Percentiles rank a stretch among this genome's conserved stretches.
Evolutionary conservation across 805 yeast species (phyloP).

Genomic region (Starmera amethionina): DNA sequence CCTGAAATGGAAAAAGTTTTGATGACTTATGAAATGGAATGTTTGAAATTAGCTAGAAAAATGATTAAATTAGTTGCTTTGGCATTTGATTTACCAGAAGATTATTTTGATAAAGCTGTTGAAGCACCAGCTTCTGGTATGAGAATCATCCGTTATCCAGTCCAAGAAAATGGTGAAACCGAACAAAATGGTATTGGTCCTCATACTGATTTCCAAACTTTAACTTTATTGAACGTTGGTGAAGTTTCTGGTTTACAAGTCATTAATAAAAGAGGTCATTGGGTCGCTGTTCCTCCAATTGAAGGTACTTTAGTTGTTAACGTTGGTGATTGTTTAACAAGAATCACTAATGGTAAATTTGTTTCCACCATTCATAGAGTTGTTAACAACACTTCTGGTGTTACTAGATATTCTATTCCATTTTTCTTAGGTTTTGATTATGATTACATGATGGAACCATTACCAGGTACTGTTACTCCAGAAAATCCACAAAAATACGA

Average conservation of each 20-base stretch:
- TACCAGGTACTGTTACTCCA: slow-evolving; percentile 11
- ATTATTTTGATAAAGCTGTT: slow-evolving; percentile 16
- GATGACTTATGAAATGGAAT: slow-evolving; percentile 13
- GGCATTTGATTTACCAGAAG: slow-evolving; percentile 20
- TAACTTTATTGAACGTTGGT: slow-evolving; percentile 27
- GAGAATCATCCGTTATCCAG: slow-evolving; percentile 26
- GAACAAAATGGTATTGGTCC: slow-evolving; percentile 28
- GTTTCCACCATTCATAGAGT: slow-evolving; percentile 32
- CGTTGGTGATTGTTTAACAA: slow-evolving; percentile 27
- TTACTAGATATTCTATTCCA: slow-evolving; percentile 16
- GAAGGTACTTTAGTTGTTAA: slow-evolving; percentile 26
- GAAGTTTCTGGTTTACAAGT: slow-evolving; percentile 29
- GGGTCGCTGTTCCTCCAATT: slow-evolving; percentile 25
- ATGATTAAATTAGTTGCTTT: slow-evolving; percentile 20
- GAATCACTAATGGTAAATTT: slow-evolving; percentile 28
- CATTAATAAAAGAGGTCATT: slow-evolving; percentile 20
- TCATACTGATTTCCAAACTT: slow-evolving; percentile 28
- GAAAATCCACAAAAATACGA: slow-evolving; percentile 10
- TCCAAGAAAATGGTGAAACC: slow-evolving; percentile 17
- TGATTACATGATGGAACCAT: slow-evolving; percentile 10
- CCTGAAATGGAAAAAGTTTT: slow-evolving; percentile 16
- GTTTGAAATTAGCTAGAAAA: slow-evolving; percentile 16
- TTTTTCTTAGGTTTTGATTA: slow-evolving; percentile 15
- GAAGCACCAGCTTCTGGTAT: slow-evolving; percentile 19
- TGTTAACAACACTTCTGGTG: slow-evolving; percentile 11